Evolutionary conservation across 1,139 yeast genomes (phyloP), one percentile per base, ranked within the genome.

Genomic region (Petasospora fabianii): DNA sequence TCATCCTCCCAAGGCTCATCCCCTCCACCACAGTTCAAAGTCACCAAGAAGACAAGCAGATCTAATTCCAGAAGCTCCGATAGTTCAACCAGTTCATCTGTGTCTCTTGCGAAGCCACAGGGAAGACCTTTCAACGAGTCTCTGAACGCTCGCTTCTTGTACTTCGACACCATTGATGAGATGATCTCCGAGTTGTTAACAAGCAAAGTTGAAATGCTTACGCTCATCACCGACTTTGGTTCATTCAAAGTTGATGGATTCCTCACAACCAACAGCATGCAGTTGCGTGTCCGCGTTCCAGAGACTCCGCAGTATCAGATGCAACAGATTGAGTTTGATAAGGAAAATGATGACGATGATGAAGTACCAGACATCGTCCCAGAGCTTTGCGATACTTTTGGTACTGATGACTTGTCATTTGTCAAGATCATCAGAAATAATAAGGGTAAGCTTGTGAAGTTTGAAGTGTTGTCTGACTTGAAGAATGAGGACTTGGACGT

Each of bases 91-190:
- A 11, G 13, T 8, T 8, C 5, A 12, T 22, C 26, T 22, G 9
- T 20, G 7, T 20, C 22, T 20, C 10, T 10, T 20, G 7, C 35
- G 14, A 55, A 55, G 40, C 47, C 62, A 3, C 69, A 66, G 42
- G 72, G 72, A 13, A 54, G 71, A 44, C 71, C 72, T 6, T 66
- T 61, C 42, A 61, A 66, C 14, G 56, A 58, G 6, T 53, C 54
- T 10, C 44, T 66, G 16, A 54, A 58, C 10, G 63, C 66, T 12
- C 50, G 67, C 32, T 64, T 66, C 38, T 41, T 53, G 13, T 47
- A 47, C 33, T 54, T 51, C 39, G 21, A 40, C 9, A 47, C 54
- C 5, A 46, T 48, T 6, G 54, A 54, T 15, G 51, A 48, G 15
- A 32, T 54, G 37, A 47, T 53, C 15, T 41, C 48, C 3, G 47